phyloP scores from a whole-genome alignment of 164 flowering plant species.

The Cinnamomum chago region DNA sequence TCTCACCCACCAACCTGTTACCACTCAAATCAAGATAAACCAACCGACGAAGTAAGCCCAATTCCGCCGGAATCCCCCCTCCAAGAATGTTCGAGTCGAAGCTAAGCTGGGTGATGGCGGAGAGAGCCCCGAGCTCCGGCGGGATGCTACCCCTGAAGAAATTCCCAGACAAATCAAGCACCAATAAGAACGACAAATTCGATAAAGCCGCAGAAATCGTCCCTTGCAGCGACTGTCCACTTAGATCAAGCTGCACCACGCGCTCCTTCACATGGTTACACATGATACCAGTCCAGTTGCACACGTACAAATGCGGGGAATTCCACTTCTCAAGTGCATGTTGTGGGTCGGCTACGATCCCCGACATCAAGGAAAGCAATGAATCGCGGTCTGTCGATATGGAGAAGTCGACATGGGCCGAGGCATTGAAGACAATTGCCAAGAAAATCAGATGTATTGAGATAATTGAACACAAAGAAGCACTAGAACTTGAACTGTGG shows the following conservation, averaged over 20 bases:
- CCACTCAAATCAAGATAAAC: slow-evolving; percentile 63
- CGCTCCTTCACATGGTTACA: slow-evolving; percentile 34
- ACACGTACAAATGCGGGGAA: slow-evolving; percentile 37
- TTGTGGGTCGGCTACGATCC: slow-evolving; percentile 47
- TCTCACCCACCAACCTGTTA: slow-evolving; percentile 49
- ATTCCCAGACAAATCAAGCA: slow-evolving; percentile 73
- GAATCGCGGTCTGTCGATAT: slow-evolving; percentile 34
- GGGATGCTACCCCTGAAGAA: slow-evolving; percentile 66
- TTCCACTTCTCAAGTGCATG: slow-evolving; percentile 51
- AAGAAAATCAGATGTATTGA: not conserved
- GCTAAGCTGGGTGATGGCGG: slow-evolving; percentile 50
- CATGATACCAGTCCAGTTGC: slow-evolving; percentile 71
- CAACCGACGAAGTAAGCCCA: slow-evolving; percentile 47
- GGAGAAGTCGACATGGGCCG: slow-evolving; percentile 4
- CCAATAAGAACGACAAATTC: slow-evolving; percentile 37
- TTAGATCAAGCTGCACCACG: slow-evolving; percentile 55
- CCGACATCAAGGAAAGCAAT: slow-evolving; percentile 52
- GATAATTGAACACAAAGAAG: not conserved
- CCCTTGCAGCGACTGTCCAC: slow-evolving; percentile 47
- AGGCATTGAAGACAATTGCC: not conserved
- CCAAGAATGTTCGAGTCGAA: slow-evolving; percentile 53
- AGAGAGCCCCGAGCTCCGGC: slow-evolving; percentile 45
- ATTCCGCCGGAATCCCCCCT: slow-evolving; percentile 52
- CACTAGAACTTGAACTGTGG: not conserved
- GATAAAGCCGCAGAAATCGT: slow-evolving; percentile 58